A percentile compares a stretch with the other conserved stretches of the same genome.
Evolutionary conservation across 306 rosid species (phyloP).

Genomic region (Trichosanthes truncata): DNA sequence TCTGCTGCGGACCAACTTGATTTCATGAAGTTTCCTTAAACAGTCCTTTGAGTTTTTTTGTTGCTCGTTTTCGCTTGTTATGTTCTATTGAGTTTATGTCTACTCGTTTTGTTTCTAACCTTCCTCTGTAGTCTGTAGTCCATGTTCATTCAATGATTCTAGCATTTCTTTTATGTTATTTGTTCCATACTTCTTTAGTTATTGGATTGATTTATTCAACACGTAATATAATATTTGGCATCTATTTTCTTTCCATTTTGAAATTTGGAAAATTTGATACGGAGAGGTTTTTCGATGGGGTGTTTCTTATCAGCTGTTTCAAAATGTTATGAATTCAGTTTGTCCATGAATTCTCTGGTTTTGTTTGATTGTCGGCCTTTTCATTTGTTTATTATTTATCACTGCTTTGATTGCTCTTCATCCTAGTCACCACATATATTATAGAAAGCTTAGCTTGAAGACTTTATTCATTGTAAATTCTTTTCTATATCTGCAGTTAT

Average conservation of each 20-base stretch:
- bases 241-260: neutral
- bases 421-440: neutral
- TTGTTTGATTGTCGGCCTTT: neutral
- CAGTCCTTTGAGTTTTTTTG: neutral
- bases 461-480: neutral
- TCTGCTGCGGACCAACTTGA: neutral
- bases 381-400: neutral
- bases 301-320: neutral
- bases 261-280: neutral
- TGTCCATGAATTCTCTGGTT: neutral
- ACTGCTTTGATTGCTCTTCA: neutral
- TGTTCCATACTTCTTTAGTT: neutral
- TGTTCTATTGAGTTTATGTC: neutral
- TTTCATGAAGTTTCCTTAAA: neutral
- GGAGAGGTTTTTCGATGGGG: neutral
- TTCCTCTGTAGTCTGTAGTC: neutral
- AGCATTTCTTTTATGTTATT: neutral
- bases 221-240: neutral
- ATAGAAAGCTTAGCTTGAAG: neutral
- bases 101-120: neutral
- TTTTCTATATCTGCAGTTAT: constrained; percentile 26
- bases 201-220: neutral
- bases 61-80: neutral
- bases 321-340: neutral
- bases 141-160: neutral